Evolutionary conservation across 1,284 basidiomycete species (phyloP), one percentile per base, ranked within the genome.

Genomic region (Vanrija sp.): DNA sequence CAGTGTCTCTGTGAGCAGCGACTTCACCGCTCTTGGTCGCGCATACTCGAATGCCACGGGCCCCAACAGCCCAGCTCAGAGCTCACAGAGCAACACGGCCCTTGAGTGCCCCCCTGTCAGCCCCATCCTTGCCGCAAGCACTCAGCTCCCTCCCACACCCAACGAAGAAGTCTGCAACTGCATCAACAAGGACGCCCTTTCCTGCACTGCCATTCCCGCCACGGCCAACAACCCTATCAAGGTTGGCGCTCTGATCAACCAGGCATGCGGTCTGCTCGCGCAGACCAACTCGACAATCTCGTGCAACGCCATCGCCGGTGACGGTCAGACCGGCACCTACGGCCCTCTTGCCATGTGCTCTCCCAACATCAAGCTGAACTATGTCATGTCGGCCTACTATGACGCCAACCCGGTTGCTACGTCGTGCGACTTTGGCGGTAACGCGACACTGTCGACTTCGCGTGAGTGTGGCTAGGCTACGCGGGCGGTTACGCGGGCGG

Each of bases 351-450:
- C 88, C 45, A 82, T 78, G 53, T 96, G 91, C 53, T 71, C 59
- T 23, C 71, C 74, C 84, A 87, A 82, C 38, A 81, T 86, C 74
- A 87, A 90, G 79, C 78, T 91, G 46, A 89, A 88, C 38, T 95
- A 85, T 74, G 85, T 86, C 54, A 89, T 95, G 83, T 87, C 83
- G 67, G 79, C 85, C 59, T 92, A 83, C 76, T 94, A 87, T 71
- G 84, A 89, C 69, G n/a, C 43, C 18, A 82, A 82, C 70, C 81
- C 82, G 61, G 78, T 85, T 52, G 71, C 77, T 10, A 77, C 83
- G 49, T 80, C 87, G 7, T 78, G 77, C 61, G 68, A 72, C 78
- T 95, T 94, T 73, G 74, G 73, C 48, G 91, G 91, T 16, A 95
- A 96, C 71, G 92, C 86, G 5, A 90, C 88, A 8, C 76, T 89